These are phyloP conservation scores for Roridomyces roridus DNA, from an alignment of 768 basidiomycete species.

Conservation along the genomic window DNA sequence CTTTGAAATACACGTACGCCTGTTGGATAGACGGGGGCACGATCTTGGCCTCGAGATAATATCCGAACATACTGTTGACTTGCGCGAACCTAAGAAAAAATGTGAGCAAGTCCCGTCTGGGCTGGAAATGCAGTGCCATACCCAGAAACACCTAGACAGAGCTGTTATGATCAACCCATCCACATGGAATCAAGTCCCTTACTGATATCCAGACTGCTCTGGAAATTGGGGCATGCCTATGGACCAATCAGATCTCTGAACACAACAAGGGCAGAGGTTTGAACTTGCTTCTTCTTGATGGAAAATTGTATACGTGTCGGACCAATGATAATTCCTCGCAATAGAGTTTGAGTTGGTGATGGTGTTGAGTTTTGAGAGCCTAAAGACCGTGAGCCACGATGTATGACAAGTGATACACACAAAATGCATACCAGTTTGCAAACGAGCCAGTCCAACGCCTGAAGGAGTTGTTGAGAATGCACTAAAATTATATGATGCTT, in stretches of 20 bases:
- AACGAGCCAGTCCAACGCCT: constrained; percentile 31
- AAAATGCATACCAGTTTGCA: neutral
- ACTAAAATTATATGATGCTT: neutral
- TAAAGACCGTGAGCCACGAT: too few species aligned
- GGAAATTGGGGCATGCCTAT: constrained; percentile 30
- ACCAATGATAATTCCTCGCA: constrained; percentile 24
- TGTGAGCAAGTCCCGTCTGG: neutral
- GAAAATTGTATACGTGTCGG: constrained; percentile 29
- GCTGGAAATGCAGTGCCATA: neutral
- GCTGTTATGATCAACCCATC: too few species aligned
- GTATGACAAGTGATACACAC: too few species aligned
- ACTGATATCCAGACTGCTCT: constrained; percentile 25
- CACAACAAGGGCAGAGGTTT: neutral
- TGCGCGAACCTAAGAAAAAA: constrained; percentile 9
- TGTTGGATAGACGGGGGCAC: constrained; percentile 31
- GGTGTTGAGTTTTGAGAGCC: constrained; percentile 28
- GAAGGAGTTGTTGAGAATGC: neutral
- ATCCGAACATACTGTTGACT: constrained; percentile 24
- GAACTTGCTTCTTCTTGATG: constrained; percentile 19
- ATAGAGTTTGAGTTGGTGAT: constrained; percentile 12
- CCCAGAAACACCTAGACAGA: constrained; percentile 12
- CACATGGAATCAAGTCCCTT: neutral
- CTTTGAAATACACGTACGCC: constrained; percentile 19
- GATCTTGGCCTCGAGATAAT: constrained; percentile 30
- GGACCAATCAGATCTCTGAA: neutral